These are phyloP conservation scores for Paspalum vaginatum DNA, from an alignment of 176 grass and related monocot species.

Conservation along the genomic window DNA sequence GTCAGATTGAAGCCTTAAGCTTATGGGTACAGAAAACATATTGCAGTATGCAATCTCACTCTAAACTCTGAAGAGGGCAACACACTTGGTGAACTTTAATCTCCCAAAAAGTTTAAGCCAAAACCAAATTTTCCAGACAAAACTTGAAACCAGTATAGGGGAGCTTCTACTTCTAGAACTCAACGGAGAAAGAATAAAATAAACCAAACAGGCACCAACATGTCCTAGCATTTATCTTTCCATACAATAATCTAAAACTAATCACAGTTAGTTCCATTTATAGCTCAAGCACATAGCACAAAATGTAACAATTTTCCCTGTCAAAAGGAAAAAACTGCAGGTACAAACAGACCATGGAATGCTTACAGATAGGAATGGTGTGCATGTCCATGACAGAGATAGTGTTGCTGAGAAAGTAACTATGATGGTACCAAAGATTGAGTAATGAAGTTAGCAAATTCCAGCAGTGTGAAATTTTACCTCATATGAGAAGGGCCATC, in stretches of 20 bases:
- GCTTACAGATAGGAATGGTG: not conserved
- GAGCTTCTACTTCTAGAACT: conserved; percentile 23
- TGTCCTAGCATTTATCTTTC: not conserved
- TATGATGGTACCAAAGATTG: conserved; percentile 7
- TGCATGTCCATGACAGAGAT: not conserved
- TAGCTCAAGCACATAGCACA: not conserved
- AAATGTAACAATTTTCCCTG: not conserved
- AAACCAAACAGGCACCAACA: conserved; percentile 1
- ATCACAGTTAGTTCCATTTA: not conserved
- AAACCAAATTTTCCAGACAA: conserved; percentile 13
- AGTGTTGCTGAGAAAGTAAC: not conserved
- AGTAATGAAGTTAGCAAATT: not conserved
- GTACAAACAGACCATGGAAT: not conserved
- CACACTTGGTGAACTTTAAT: not conserved
- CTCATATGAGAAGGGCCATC: conserved; percentile 93
- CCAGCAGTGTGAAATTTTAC: conserved; percentile 42
- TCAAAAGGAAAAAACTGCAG: not conserved
- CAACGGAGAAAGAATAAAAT: conserved; percentile 23
- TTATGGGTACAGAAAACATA: not conserved
- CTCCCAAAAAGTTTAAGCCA: not conserved
- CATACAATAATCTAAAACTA: not conserved
- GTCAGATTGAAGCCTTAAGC: not conserved
- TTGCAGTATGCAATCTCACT: not conserved
- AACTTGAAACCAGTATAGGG: not conserved
- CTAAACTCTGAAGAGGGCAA: not conserved